These are phyloP conservation scores for Colletotrichum gloeosporioides DNA, from an alignment of 2,329 filamentous ascomycete genomes.

Conservation along the genomic window DNA sequence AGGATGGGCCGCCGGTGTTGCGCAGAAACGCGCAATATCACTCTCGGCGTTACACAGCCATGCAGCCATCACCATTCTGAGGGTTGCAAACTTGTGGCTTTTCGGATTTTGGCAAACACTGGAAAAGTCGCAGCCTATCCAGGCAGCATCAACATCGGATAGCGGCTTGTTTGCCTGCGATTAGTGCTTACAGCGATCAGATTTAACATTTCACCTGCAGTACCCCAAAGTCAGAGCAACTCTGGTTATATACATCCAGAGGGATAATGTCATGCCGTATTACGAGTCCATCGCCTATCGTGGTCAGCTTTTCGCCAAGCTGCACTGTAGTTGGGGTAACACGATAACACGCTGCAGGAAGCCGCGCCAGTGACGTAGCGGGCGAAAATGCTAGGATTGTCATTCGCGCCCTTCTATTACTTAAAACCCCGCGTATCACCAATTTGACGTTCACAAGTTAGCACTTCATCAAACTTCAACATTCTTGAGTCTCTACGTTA, in stretches of 20 bases:
- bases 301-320: background rate
- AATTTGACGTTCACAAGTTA: background rate
- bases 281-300: background rate
- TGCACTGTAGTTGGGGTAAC: background rate
- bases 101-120: background rate
- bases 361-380: background rate
- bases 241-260: background rate
- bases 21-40: background rate
- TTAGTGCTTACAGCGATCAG: background rate
- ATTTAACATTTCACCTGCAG: background rate
- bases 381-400: background rate
- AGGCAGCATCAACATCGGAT: background rate
- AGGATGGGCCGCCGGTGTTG: background rate
- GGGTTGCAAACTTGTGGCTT: background rate
- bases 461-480: background rate
- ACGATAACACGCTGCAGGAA: background rate
- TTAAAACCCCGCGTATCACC: background rate
- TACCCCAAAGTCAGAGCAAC: background rate
- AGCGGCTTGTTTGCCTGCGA: background rate
- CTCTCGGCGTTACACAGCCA: background rate
- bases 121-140: background rate
- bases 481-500: rapidly evolving
- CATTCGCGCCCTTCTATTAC: background rate
- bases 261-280: background rate
- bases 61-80: background rate